phyloP scores from a whole-genome alignment of 768 basidiomycete species.

The Podaxis sp. region DNA sequence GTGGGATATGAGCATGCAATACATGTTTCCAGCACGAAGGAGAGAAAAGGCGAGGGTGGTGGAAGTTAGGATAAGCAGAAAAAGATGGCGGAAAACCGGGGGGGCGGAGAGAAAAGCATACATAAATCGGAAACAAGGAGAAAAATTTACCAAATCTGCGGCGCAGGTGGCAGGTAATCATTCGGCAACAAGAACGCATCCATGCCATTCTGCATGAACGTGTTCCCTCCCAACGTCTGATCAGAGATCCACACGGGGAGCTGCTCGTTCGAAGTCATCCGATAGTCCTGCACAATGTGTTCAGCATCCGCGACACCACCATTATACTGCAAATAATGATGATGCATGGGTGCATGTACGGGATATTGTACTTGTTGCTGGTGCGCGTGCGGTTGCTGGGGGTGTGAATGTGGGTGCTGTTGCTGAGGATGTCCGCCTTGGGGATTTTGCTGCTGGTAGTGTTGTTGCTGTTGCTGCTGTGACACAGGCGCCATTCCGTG shows the following conservation, averaged over 20 bases:
- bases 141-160: conserved; percentile 70
- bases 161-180: conserved; percentile 69
- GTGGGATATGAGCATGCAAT: conserved; percentile 3
- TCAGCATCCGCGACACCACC: conserved; percentile 48
- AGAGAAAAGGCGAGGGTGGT: not conserved
- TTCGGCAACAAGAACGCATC: conserved; percentile 80
- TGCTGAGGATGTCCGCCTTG: conserved; percentile 13
- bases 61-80: not conserved
- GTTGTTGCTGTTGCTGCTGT: conserved; percentile 25
- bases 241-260: conserved; percentile 87
- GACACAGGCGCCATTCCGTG: conserved; percentile 18
- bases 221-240: conserved; percentile 73
- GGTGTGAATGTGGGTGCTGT: conserved; percentile 11
- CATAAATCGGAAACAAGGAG: not conserved
- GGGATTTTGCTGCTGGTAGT: conserved; percentile 22
- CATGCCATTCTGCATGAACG: conserved; percentile 80
- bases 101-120: not conserved
- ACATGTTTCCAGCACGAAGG: not conserved
- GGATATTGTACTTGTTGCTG: conserved; percentile 28
- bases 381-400: conserved; percentile 17
- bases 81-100: not conserved
- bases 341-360: conserved; percentile 22
- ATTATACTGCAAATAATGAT: conserved; percentile 18
- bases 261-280: conserved; percentile 69
- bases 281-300: conserved; percentile 75